A percentile compares a stretch with the other conserved stretches of the same genome.
Evolutionary conservation across 1,284 basidiomycete genomes (phyloP).

Genomic region (Fomitopsis palustris): DNA sequence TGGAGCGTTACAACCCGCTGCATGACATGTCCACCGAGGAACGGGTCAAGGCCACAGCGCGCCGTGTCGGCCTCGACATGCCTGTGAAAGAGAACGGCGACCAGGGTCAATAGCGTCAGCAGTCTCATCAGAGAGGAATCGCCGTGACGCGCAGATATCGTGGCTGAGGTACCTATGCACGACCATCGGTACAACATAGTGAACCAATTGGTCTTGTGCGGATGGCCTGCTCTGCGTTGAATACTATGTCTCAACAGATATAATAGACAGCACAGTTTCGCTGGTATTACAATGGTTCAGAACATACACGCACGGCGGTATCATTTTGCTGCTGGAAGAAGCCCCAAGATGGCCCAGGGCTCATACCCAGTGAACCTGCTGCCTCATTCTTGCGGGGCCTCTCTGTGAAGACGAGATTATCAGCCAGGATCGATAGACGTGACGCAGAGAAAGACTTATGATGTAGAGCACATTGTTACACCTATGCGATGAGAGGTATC

Average conservation of each 20-base stretch:
- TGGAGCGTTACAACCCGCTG: conserved; percentile 86
- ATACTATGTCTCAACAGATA: conserved; percentile 45
- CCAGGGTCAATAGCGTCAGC: conserved; percentile 10
- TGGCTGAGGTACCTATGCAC: too few species aligned
- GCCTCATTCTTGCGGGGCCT: conserved; percentile 50
- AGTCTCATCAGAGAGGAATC: not conserved
- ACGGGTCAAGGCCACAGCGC: conserved; percentile 78
- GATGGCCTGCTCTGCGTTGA: not conserved
- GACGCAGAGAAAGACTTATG: conserved; percentile 52
- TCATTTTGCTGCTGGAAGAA: not conserved
- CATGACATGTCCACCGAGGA: conserved; percentile 78
- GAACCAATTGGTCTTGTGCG: not conserved
- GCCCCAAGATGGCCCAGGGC: not conserved
- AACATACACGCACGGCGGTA: not conserved
- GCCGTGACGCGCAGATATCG: too few species aligned
- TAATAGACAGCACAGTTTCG: not conserved
- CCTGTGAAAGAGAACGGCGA: conserved; percentile 33
- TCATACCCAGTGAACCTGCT: not conserved
- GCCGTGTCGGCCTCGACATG: conserved; percentile 82
- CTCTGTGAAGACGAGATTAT: conserved; percentile 52
- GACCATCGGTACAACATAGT: too few species aligned
- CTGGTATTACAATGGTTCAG: not conserved
- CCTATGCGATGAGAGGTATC: conserved; percentile 26
- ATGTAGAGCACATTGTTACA: conserved; percentile 95
- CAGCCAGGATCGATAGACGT: conserved; percentile 17